phyloP scores from a whole-genome alignment of 2,329 filamentous ascomycete species.

The Dactylellina leptospora region DNA sequence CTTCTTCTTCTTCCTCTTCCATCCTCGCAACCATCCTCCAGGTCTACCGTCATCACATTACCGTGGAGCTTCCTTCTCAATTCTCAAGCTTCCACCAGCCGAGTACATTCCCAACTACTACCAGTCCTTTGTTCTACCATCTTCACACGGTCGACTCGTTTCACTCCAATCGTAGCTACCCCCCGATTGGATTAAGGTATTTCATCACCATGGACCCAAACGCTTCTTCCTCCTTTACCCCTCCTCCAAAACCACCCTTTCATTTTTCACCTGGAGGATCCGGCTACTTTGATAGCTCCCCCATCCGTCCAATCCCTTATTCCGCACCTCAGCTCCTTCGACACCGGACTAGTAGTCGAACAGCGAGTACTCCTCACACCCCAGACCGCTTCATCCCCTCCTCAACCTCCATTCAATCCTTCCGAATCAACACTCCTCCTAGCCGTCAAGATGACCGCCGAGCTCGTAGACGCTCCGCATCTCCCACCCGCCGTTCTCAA shows the following conservation, averaged over 20 bases:
- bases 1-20: neutral
- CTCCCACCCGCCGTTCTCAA: conserved; percentile 44
- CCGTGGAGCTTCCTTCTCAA: neutral
- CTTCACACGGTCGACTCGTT: neutral
- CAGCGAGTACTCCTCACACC: conserved; percentile 42
- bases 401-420: conserved; percentile 55
- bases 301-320: too few species aligned
- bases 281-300: conserved; percentile 18
- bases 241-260: conserved; percentile 17
- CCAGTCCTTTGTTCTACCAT: conserved; percentile 29
- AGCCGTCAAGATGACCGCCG: conserved; percentile 54
- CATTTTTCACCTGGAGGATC: conserved; percentile 10
- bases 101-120: conserved; percentile 34
- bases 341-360: conserved; percentile 39
- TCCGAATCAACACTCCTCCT: conserved; percentile 56
- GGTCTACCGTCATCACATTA: neutral
- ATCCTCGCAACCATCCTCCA: neutral
- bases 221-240: conserved; percentile 23
- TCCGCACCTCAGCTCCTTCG: conserved; percentile 25
- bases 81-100: conserved; percentile 4
- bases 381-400: conserved; percentile 57
- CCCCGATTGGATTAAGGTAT: neutral
- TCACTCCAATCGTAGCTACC: neutral
- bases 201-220: neutral
- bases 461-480: conserved; percentile 54